Conservation (phyloP, 306 rosid species). For the Vigna radiata region DNA sequence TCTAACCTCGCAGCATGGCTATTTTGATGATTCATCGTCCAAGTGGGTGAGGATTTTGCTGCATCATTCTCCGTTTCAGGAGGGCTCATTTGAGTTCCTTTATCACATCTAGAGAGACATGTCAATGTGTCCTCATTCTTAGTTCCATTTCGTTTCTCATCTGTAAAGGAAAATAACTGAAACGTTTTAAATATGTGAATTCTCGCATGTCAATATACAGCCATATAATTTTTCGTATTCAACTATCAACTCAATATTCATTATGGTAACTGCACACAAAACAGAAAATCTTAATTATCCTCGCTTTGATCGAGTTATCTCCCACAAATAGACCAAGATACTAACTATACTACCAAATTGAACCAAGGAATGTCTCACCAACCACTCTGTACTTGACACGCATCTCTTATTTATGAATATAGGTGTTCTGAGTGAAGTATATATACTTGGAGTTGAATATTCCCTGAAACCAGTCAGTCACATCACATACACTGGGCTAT, state of each 20-base stretch:
- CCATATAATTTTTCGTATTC: not conserved
- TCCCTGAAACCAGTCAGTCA: not conserved
- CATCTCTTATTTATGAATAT: conserved; percentile 8
- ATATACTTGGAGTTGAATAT: not conserved
- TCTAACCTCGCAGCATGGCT: conserved; percentile 52
- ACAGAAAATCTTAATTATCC: not conserved
- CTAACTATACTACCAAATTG: not conserved
- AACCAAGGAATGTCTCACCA: conserved; percentile 6
- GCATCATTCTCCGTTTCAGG: conserved; percentile 50
- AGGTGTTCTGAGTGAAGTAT: conserved; percentile 1
- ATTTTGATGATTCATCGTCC: conserved; percentile 46
- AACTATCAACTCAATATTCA: not conserved
- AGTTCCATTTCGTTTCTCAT: conserved; percentile 50
- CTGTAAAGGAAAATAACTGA: conserved; percentile 48
- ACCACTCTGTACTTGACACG: not conserved
- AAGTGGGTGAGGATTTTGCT: conserved; percentile 45
- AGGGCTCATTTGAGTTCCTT: conserved; percentile 80
- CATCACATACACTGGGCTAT: not conserved
- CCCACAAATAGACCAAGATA: not conserved
- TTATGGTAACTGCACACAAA: not conserved
- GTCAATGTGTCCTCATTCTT: conserved; percentile 42
- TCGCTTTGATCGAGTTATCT: not conserved
- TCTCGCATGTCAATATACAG: conserved; percentile 28
- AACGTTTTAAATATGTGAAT: conserved; percentile 21
- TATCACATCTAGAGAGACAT: conserved; percentile 60